phyloP scores from a whole-genome alignment of 1,139 yeast genomes.

The Geotrichum europaeum region DNA sequence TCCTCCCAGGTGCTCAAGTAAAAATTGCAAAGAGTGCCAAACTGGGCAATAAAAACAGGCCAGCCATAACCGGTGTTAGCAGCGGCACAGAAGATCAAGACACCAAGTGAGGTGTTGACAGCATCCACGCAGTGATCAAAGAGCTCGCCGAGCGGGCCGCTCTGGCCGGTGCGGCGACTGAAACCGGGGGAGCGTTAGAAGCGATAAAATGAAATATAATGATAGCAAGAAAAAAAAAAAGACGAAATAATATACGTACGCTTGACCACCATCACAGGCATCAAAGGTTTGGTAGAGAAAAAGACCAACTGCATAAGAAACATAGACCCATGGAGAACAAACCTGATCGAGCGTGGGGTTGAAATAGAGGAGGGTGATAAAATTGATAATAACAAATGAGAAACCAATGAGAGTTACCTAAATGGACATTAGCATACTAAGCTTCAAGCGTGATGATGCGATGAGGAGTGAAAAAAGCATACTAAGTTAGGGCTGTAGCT shows the following conservation, averaged over 20 bases:
- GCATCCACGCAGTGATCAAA: slow-evolving; percentile 94
- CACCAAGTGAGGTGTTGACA: slow-evolving; percentile 76
- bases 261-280: slow-evolving; percentile 95
- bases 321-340: slow-evolving; percentile 78
- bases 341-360: slow-evolving; percentile 59
- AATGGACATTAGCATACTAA: slow-evolving; percentile 34
- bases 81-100: slow-evolving; percentile 65
- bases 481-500: not conserved
- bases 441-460: not conserved
- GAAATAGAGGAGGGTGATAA: slow-evolving; percentile 59
- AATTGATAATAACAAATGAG: slow-evolving; percentile 58
- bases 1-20: slow-evolving; percentile 96
- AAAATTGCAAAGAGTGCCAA: slow-evolving; percentile 70
- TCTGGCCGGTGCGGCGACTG: slow-evolving; percentile 72
- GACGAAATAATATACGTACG: slow-evolving; percentile 39
- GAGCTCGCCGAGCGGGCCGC: slow-evolving; percentile 90
- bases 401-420: slow-evolving; percentile 78
- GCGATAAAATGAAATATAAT: not conserved
- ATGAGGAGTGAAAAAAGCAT: not conserved
- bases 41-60: slow-evolving; percentile 59
- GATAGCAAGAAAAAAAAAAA: not conserved
- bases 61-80: slow-evolving; percentile 67
- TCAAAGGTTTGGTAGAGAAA: slow-evolving; percentile 93
- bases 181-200: not conserved
- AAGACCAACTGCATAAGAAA: slow-evolving; percentile 73